These are phyloP conservation scores for Botrytis aclada DNA, from an alignment of 2,329 filamentous ascomycete genomes.

Conservation along the genomic window DNA sequence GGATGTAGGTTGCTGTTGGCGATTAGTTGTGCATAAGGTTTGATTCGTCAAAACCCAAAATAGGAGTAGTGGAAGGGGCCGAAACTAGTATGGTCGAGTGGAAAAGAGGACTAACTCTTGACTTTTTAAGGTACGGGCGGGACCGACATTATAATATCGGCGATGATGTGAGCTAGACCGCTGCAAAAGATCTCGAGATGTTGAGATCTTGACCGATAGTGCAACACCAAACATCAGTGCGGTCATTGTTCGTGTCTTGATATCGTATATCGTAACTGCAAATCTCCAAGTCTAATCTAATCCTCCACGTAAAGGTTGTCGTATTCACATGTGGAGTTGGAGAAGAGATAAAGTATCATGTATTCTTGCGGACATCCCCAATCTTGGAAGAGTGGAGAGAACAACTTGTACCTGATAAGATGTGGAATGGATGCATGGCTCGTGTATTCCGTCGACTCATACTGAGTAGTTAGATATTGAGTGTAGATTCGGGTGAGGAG, in stretches of 20 bases:
- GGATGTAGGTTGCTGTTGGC: neutral
- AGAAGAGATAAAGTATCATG: neutral
- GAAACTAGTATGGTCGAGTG: neutral
- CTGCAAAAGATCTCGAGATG: neutral
- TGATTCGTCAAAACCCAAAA: neutral
- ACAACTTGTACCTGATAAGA: neutral
- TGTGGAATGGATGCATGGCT: neutral
- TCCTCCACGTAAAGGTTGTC: neutral
- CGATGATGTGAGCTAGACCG: slow-evolving; percentile 3
- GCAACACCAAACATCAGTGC: neutral
- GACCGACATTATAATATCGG: neutral
- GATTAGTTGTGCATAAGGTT: slow-evolving; percentile 1
- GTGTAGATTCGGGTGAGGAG: neutral
- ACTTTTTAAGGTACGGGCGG: neutral
- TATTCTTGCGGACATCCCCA: neutral
- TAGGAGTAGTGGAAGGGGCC: neutral
- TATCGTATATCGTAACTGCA: neutral
- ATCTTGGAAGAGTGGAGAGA: neutral
- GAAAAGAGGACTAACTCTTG: neutral
- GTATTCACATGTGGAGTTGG: slow-evolving; percentile 5
- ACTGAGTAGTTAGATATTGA: neutral
- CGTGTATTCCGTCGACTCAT: neutral
- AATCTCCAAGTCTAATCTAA: neutral
- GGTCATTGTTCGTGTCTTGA: slow-evolving; percentile 1
- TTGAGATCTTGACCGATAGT: slow-evolving; percentile 2